These are phyloP conservation scores for Mortierella sp. DNA, from an alignment of 371 early-diverging fungal species.

Conservation along the genomic window DNA sequence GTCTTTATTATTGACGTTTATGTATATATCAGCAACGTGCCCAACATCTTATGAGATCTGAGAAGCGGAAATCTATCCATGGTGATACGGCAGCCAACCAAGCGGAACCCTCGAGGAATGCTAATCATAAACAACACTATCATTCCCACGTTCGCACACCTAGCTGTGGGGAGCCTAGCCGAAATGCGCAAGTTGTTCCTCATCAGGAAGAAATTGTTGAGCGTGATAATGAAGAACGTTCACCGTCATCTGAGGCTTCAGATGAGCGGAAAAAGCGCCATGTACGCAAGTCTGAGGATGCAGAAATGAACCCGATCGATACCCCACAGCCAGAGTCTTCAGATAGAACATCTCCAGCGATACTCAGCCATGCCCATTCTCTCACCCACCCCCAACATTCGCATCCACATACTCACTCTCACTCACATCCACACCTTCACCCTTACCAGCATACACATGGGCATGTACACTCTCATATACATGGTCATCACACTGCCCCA, in stretches of 20 bases:
- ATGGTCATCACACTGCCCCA: constrained; percentile 24
- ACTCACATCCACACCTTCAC: constrained; percentile 4
- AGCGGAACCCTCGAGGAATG: neutral
- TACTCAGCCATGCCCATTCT: constrained; percentile 7
- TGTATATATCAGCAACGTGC: constrained; percentile 40
- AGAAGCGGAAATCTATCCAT: constrained; percentile 36
- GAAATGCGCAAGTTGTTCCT: constrained; percentile 9
- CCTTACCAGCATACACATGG: neutral
- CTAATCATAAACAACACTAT: constrained; percentile 7
- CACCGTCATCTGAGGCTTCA: constrained; percentile 12
- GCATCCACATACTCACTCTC: constrained; percentile 11
- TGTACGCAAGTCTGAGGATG: constrained; percentile 5
- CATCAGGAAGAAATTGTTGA: constrained; percentile 9
- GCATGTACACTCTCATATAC: constrained; percentile 15
- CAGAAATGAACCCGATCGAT: neutral
- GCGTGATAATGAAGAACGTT: neutral
- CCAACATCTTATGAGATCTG: constrained; percentile 47
- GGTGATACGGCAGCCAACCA: constrained; percentile 10
- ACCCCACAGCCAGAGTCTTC: neutral
- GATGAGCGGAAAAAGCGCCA: constrained; percentile 3
- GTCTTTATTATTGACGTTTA: neutral
- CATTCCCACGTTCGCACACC: constrained; percentile 8
- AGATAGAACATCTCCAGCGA: neutral
- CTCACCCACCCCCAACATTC: constrained; percentile 13
- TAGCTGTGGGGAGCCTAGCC: constrained; percentile 13